Percentiles rank a stretch among this genome's conserved stretches.
Evolutionary conservation across 106 monocot species (phyloP).

Genomic region (Dendrobium officinale): DNA sequence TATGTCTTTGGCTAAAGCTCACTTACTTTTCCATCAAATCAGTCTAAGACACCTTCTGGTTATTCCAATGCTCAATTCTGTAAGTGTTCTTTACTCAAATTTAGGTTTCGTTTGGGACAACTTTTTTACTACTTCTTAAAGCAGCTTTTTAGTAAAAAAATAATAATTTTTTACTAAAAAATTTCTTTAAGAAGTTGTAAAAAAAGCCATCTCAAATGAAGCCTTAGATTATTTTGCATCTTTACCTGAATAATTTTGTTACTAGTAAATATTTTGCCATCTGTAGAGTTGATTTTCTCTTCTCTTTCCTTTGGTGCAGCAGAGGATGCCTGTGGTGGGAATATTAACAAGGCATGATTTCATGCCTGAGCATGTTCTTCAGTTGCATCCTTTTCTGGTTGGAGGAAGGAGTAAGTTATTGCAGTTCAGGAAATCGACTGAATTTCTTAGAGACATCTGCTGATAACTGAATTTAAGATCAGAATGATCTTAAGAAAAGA

Average conservation of each 20-base stretch:
- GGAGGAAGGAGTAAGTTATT: slow-evolving; percentile 30
- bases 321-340: slow-evolving; percentile 49
- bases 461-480: background rate
- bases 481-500: background rate
- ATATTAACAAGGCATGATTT: slow-evolving; percentile 60
- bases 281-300: background rate
- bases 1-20: slow-evolving; percentile 45
- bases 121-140: no score
- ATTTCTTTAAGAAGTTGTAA: no score
- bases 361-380: slow-evolving; percentile 51
- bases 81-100: slow-evolving; percentile 11
- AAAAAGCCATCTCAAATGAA: no score
- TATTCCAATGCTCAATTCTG: slow-evolving; percentile 31
- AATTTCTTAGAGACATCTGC: slow-evolving; percentile 9
- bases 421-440: slow-evolving; percentile 16
- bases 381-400: slow-evolving; percentile 29
- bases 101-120: background rate
- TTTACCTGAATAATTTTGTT: background rate
- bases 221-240: background rate
- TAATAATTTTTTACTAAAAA: no score
- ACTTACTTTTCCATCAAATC: slow-evolving; percentile 31
- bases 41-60: slow-evolving; percentile 44
- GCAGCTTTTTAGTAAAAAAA: no score
- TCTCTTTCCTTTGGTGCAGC: slow-evolving; percentile 9
- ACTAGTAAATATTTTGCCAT: background rate